These are phyloP conservation scores for Nadsonia commutata DNA, from an alignment of 1,139 yeast genomes.

Conservation along the genomic window DNA sequence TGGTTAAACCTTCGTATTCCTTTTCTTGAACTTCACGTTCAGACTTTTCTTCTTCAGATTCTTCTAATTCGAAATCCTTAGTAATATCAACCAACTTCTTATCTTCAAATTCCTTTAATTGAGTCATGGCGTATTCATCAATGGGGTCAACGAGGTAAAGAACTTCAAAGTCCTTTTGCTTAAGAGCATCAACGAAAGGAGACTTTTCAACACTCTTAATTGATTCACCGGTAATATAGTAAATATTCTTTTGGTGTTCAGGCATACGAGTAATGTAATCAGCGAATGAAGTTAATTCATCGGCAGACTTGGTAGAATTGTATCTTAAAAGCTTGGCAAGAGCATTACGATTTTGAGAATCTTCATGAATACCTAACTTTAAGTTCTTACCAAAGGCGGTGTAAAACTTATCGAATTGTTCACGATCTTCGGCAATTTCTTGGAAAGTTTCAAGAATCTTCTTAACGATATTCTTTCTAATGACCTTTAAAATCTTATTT, in stretches of 20 bases:
- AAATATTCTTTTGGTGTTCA: constrained; percentile 98
- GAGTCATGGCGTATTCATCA: constrained; percentile 99
- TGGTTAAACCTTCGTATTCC: constrained; percentile 87
- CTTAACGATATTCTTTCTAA: constrained; percentile 98
- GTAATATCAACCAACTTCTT: constrained; percentile 97
- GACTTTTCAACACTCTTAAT: constrained; percentile 96
- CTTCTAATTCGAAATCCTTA: constrained; percentile 98
- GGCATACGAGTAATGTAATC: constrained; percentile 99
- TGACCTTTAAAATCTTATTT: constrained; percentile 98
- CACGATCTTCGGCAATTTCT: constrained; percentile 97
- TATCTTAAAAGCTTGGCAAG: constrained; percentile 93
- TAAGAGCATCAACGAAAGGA: constrained; percentile 97
- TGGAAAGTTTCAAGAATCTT: constrained; percentile 96
- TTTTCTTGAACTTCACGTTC: constrained; percentile 85
- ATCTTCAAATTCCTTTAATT: constrained; percentile 98
- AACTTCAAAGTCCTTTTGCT: constrained; percentile 97
- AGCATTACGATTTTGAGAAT: constrained; percentile 90
- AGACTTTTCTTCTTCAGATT: constrained; percentile 94
- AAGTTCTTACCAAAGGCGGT: constrained; percentile 95
- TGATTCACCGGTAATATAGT: constrained; percentile 98
- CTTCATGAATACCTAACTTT: constrained; percentile 98
- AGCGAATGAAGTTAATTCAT: constrained; percentile 84
- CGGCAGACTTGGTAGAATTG: constrained; percentile 91
- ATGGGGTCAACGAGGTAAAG: constrained; percentile 97
- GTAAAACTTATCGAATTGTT: constrained; percentile 98